A percentile compares a stretch with the other conserved stretches of the same genome.
Conservation (phyloP, 2,329 filamentous ascomycete species). For the Aspergillus latus region DNA sequence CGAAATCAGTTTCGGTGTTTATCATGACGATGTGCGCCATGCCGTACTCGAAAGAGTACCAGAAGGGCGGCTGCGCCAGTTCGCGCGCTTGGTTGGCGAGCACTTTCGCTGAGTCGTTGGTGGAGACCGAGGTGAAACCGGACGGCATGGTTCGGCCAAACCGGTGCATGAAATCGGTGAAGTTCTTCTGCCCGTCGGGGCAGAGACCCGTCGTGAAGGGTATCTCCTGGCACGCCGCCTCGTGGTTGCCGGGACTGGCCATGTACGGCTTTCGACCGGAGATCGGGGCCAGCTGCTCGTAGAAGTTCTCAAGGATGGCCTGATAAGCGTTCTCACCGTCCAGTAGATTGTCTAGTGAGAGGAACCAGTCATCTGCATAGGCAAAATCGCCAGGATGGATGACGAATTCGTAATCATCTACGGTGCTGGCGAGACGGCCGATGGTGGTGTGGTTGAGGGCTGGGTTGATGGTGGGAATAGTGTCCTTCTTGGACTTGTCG, state of each 20-base stretch:
- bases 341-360: constrained; percentile 48
- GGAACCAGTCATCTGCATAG: constrained; percentile 61
- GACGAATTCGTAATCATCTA: constrained; percentile 56
- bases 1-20: constrained; percentile 59
- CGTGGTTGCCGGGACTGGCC: constrained; percentile 60
- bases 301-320: constrained; percentile 59
- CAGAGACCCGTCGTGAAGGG: constrained; percentile 27
- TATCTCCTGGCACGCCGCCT: constrained; percentile 50
- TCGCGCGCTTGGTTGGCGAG: constrained; percentile 48
- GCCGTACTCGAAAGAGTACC: constrained; percentile 62
- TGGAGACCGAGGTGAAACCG: constrained; percentile 52
- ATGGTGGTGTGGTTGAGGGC: constrained; percentile 62
- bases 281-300: constrained; percentile 56
- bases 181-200: constrained; percentile 57
- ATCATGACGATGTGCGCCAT: constrained; percentile 57
- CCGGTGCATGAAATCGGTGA: constrained; percentile 60
- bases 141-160: constrained; percentile 56
- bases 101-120: constrained; percentile 42
- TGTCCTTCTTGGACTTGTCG: constrained; percentile 49
- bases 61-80: constrained; percentile 56
- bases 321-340: constrained; percentile 55
- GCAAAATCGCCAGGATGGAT: constrained; percentile 50
- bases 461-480: constrained; percentile 51
- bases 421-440: constrained; percentile 51
- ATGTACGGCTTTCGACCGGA: constrained; percentile 57